Evolutionary conservation across 305 asterid species (phyloP), one percentile per base, ranked within the genome.

Genomic region (Petunia hybrid): DNA sequence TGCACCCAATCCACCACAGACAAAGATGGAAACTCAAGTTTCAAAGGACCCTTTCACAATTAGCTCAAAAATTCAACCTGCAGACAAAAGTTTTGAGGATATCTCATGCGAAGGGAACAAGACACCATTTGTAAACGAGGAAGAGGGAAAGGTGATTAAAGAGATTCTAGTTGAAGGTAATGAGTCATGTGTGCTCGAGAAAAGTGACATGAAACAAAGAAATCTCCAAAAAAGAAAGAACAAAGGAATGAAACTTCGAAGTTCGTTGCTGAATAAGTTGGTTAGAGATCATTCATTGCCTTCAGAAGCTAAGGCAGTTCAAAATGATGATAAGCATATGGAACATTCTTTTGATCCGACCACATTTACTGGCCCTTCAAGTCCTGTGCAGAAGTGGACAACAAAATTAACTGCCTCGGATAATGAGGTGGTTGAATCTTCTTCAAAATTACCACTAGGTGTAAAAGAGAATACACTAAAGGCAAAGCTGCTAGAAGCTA

Each of bases 401-500:
- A 87, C 91, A 12, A 86, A 87, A 82, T 83, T 67, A 80, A 75
- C 83, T 38, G 48, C 84, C 36, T 82, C 71, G 7, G 87, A 83
- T 76, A 87, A 80, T 16, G 85, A 86, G 57, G 79, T 67, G 35
- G 77, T 84, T 3, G 94, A 87, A 71, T 79, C 91, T 35, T 81
- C 91, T 81, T 82, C 85, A 5, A 87, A 86, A 82, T 45, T 83
- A 87, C 84, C 81, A 4, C 86, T 48, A 61, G 88, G 86, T 46
- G n/a, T 83, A 16, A 91, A 84, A 80, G 90, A 91, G 2, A 88
- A 88, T 80, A 91, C 97, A 60, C 85, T 95, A 89, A 88, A 87
- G 91, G 97, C 95, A 13, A 92, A 89, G 91, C 87, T 95, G 86
- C 91, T 92, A 13, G 98, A 95, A 85, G 98, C 99, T 9, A 90